phyloP scores from a whole-genome alignment of 1,284 basidiomycete species.

The Paramarasmius palmivorus region DNA sequence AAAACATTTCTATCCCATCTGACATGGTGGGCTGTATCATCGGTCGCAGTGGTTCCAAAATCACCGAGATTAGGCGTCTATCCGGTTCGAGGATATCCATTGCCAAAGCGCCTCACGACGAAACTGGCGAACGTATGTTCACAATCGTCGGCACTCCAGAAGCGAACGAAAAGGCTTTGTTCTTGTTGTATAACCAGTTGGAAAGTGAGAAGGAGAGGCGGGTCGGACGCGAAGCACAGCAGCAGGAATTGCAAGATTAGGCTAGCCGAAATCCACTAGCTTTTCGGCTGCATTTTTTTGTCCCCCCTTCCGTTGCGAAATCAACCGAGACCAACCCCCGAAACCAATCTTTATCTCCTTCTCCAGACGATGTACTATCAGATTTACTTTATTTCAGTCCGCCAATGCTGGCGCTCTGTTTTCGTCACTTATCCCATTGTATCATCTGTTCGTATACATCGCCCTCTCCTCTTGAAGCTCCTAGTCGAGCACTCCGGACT shows the following conservation, averaged over 20 bases:
- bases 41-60: constrained; percentile 96
- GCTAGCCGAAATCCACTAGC: constrained; percentile 12
- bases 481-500: constrained; percentile 5
- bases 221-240: constrained; percentile 73
- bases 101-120: constrained; percentile 97
- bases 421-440: constrained; percentile 2
- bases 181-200: constrained; percentile 95
- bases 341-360: too few relatives aligned
- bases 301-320: constrained; percentile 27
- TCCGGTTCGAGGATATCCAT: constrained; percentile 97
- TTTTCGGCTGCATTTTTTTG: constrained; percentile 22
- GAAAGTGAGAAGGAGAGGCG: constrained; percentile 95
- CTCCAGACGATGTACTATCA: constrained; percentile 15
- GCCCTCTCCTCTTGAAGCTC: constrained; percentile 12
- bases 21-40: constrained; percentile 99
- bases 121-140: constrained; percentile 99
- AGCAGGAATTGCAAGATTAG: constrained; percentile 58
- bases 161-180: constrained; percentile 95
- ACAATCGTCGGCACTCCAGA: constrained; percentile 97
- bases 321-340: constrained; percentile 32
- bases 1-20: constrained; percentile 98
- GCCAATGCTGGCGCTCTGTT: neutral
- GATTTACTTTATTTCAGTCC: constrained; percentile 3
- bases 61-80: constrained; percentile 96
- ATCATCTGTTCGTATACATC: constrained; percentile 9